A percentile compares a stretch with the other conserved stretches of the same genome.
These are phyloP conservation scores for Thermomucor indicae-seudaticae DNA, from an alignment of 371 early-diverging fungal genomes.

Conservation along the genomic window DNA sequence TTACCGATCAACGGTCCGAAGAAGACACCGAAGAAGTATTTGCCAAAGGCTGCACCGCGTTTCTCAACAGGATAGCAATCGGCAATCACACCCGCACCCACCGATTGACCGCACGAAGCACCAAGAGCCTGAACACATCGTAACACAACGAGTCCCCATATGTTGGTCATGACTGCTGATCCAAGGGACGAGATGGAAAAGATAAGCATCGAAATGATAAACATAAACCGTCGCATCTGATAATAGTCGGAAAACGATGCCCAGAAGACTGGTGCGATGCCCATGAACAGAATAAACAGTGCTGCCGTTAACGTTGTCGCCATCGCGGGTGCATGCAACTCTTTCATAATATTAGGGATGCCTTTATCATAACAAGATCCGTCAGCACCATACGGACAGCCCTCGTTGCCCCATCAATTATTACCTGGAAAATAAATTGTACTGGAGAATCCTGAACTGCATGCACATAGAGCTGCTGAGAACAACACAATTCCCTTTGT, in stretches of 20 bases:
- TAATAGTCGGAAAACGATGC: slow-evolving; percentile 62
- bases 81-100: slow-evolving; percentile 8
- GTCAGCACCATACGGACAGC: background rate
- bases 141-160: slow-evolving; percentile 56
- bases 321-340: slow-evolving; percentile 42
- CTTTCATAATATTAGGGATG: slow-evolving; percentile 38
- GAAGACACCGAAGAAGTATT: slow-evolving; percentile 51
- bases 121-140: slow-evolving; percentile 73
- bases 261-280: slow-evolving; percentile 61
- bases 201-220: slow-evolving; percentile 52
- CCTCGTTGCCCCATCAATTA: background rate
- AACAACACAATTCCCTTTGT: slow-evolving; percentile 13
- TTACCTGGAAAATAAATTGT: slow-evolving; percentile 9
- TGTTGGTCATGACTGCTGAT: slow-evolving; percentile 53
- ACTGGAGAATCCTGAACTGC: slow-evolving; percentile 15
- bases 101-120: slow-evolving; percentile 54
- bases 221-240: slow-evolving; percentile 55
- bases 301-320: slow-evolving; percentile 54
- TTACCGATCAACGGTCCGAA: slow-evolving; percentile 44
- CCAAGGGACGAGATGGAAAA: slow-evolving; percentile 67
- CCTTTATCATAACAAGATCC: slow-evolving; percentile 18
- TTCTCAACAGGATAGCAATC: slow-evolving; percentile 25
- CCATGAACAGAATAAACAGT: slow-evolving; percentile 53
- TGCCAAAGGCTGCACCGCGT: slow-evolving; percentile 34
- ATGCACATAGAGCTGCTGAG: slow-evolving; percentile 13